These are phyloP conservation scores for barrel medic (Medicago truncatula) DNA, from an alignment of 306 rosid species.

Conservation along the genomic window DNA sequence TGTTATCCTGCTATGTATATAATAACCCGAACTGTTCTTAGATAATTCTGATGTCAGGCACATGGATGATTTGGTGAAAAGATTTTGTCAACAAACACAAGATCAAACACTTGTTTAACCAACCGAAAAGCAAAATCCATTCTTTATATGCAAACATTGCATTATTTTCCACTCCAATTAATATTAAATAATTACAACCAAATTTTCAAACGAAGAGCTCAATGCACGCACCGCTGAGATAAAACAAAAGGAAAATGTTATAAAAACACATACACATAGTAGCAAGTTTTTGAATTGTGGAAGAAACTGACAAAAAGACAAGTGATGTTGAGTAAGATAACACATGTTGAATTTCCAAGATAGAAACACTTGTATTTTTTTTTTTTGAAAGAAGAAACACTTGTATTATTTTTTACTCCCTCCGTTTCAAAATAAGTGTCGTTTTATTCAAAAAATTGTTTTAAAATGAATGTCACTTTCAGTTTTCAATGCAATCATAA, in stretches of 20 bases:
- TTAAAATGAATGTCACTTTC: too few species aligned
- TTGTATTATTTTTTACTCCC: too few species aligned
- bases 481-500: too few species aligned
- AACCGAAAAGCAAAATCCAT: constrained; percentile 33
- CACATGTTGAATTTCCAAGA: constrained; percentile 66
- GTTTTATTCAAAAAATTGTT: too few species aligned
- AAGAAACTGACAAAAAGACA: constrained; percentile 64
- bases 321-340: constrained; percentile 34
- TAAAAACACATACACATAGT: constrained; percentile 4
- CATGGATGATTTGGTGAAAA: constrained; percentile 47
- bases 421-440: too few species aligned
- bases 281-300: constrained; percentile 61
- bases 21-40: constrained; percentile 21
- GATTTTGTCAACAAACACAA: constrained; percentile 24
- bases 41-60: constrained; percentile 61
- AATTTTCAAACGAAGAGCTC: constrained; percentile 25
- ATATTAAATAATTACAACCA: not conserved
- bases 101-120: constrained; percentile 35
- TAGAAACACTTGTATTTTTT: not conserved
- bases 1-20: too few species aligned
- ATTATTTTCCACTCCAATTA: constrained; percentile 12
- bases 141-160: constrained; percentile 15
- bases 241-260: constrained; percentile 50
- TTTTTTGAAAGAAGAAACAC: not conserved
- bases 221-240: constrained; percentile 43